phyloP scores from a whole-genome alignment of 2,329 filamentous ascomycete genomes.

The Lasiodiplodia hormozganensis region DNA sequence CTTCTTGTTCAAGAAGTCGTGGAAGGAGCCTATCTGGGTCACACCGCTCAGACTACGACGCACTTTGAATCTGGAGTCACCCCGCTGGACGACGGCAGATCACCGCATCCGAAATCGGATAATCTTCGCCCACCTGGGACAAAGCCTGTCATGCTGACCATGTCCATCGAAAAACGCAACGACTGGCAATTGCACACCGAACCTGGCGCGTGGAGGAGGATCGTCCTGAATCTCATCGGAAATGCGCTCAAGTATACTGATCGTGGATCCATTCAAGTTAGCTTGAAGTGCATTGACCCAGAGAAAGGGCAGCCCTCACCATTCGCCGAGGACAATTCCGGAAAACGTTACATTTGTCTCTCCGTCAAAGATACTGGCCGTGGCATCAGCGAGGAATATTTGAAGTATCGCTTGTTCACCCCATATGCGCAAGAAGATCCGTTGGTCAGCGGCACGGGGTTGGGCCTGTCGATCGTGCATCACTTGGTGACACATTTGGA shows the following conservation, averaged over 20 bases:
- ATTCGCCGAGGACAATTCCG: not conserved
- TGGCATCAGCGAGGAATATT: conserved; percentile 49
- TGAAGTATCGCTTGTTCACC: conserved; percentile 45
- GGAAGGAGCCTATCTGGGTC: conserved; percentile 14
- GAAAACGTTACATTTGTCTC: conserved; percentile 32
- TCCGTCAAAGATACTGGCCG: conserved; percentile 47
- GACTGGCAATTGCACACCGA: conserved; percentile 54
- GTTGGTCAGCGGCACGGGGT: conserved; percentile 45
- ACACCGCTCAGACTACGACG: not conserved
- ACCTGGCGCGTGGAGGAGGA: conserved; percentile 39
- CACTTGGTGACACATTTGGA: conserved; percentile 45
- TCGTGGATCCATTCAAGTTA: not conserved
- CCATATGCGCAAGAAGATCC: conserved; percentile 50
- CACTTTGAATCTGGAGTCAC: not conserved
- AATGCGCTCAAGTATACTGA: conserved; percentile 33
- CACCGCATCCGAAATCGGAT: not conserved
- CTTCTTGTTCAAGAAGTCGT: conserved; percentile 20
- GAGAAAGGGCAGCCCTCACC: not conserved
- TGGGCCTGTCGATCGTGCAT: conserved; percentile 48
- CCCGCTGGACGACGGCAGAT: not conserved
- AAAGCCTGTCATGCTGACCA: conserved; percentile 40
- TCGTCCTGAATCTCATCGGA: conserved; percentile 33
- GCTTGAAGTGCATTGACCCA: not conserved
- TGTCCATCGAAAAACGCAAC: conserved; percentile 50
- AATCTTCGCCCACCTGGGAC: not conserved